Evolutionary conservation across 257 asterid species (phyloP).

Genomic region (Solanum verrucosum): DNA sequence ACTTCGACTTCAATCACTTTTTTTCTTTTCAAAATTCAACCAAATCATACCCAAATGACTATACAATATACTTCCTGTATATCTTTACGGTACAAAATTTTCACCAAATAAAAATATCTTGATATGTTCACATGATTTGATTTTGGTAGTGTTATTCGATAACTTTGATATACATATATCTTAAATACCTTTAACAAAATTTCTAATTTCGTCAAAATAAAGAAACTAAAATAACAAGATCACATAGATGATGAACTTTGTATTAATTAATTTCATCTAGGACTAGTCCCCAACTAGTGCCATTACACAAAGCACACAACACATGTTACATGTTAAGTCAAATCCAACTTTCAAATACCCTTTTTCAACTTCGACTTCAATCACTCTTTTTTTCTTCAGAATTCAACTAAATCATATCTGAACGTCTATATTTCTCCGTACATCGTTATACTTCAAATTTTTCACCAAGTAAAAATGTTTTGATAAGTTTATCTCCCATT

Average conservation of each 20-base stretch:
- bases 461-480: constrained; percentile 36
- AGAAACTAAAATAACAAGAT: too few species aligned
- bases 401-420: background rate
- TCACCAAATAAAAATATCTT: constrained; percentile 34
- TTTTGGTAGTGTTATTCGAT: too few species aligned
- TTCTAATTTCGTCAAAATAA: too few species aligned
- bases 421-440: background rate
- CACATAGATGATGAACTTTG: background rate
- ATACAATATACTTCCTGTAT: background rate
- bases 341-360: background rate
- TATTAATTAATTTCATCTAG: background rate
- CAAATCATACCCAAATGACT: background rate
- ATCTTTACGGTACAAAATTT: background rate
- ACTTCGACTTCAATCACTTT: background rate
- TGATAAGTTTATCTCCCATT: constrained; percentile 38
- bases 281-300: background rate
- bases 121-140: constrained; percentile 7
- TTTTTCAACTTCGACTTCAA: background rate
- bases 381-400: too few species aligned
- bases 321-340: background rate
- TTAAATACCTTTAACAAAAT: background rate
- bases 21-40: background rate
- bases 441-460: background rate
- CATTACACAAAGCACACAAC: background rate
- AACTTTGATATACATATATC: too few species aligned